These are phyloP conservation scores for Phanerochaete carnosa DNA, from an alignment of 768 basidiomycete genomes.

Conservation along the genomic window DNA sequence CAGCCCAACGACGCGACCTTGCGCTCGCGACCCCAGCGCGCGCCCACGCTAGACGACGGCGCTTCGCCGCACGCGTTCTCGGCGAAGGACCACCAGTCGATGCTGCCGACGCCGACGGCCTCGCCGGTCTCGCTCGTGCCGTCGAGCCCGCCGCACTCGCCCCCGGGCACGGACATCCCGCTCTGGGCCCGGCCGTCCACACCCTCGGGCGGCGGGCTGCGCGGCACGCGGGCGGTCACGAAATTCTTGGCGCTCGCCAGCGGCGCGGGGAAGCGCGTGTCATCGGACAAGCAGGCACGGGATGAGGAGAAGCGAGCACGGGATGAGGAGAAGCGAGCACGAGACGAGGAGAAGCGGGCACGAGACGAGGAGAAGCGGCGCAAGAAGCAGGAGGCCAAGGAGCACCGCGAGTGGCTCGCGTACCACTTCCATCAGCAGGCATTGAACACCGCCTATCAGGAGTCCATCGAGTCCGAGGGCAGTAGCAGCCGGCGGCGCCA, in stretches of 20 bases:
- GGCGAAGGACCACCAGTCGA: neutral
- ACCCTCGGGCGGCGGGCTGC: neutral
- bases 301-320: conserved; percentile 9
- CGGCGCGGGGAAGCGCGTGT: neutral
- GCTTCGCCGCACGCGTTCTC: neutral
- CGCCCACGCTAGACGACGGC: conserved; percentile 1
- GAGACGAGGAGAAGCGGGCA: conserved; percentile 10
- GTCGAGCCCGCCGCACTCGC: neutral
- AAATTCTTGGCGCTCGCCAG: neutral
- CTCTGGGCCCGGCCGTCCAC: neutral
- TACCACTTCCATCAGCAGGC: conserved; percentile 38
- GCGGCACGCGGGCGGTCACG: neutral
- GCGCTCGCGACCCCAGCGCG: neutral
- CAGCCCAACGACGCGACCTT: conserved; percentile 15
- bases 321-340: conserved; percentile 9
- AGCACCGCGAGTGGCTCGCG: conserved; percentile 41
- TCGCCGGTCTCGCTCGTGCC: neutral
- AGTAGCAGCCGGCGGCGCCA: neutral
- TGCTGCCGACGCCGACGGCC: neutral
- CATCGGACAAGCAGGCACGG: conserved; percentile 14
- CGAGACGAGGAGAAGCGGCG: conserved; percentile 37
- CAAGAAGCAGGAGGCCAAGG: conserved; percentile 39
- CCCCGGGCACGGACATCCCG: neutral
- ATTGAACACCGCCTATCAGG: conserved; percentile 21
- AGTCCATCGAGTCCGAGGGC: conserved; percentile 2